These are phyloP conservation scores for Zizania palustris DNA, from an alignment of 202 grass and related monocot genomes.

Conservation along the genomic window DNA sequence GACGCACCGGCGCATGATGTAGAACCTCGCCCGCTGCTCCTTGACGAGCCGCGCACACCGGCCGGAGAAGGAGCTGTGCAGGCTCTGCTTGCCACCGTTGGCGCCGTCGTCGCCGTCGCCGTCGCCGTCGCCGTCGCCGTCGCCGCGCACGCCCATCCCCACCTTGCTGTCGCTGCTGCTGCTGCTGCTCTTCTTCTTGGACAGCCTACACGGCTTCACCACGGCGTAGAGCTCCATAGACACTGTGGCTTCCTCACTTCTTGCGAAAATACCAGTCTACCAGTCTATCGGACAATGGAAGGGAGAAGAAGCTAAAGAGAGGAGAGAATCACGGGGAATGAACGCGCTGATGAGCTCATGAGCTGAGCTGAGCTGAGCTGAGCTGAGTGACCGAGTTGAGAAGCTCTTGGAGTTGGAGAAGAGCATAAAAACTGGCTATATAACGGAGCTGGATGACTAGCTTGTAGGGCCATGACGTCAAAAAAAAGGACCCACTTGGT, in stretches of 20 bases:
- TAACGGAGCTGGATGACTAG: constrained; percentile 23
- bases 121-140: too few species aligned
- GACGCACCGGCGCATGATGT: constrained; percentile 96
- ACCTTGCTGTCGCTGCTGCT: constrained; percentile 16
- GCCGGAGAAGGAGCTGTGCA: constrained; percentile 58
- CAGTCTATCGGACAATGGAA: not conserved
- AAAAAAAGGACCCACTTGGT: constrained; percentile 33
- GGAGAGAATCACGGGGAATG: not conserved
- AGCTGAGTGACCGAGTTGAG: not conserved
- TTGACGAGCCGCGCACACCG: constrained; percentile 84
- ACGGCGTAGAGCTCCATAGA: constrained; percentile 57
- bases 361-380: not conserved
- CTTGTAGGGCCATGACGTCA: constrained; percentile 20
- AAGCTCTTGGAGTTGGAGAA: constrained; percentile 2
- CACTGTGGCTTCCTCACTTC: not conserved
- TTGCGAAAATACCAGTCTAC: not conserved
- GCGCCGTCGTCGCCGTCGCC: constrained; percentile 22
- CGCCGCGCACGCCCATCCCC: constrained; percentile 19
- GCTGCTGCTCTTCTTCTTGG: constrained; percentile 51
- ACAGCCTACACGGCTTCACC: constrained; percentile 59
- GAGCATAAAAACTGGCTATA: constrained; percentile 39
- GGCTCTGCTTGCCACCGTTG: constrained; percentile 38
- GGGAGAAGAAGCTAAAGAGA: not conserved
- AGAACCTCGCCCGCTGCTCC: constrained; percentile 85
- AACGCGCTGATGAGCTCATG: not conserved